Evolutionary conservation across 2,329 filamentous ascomycete species (phyloP).

Genomic region (Colletotrichum orchidophilum): DNA sequence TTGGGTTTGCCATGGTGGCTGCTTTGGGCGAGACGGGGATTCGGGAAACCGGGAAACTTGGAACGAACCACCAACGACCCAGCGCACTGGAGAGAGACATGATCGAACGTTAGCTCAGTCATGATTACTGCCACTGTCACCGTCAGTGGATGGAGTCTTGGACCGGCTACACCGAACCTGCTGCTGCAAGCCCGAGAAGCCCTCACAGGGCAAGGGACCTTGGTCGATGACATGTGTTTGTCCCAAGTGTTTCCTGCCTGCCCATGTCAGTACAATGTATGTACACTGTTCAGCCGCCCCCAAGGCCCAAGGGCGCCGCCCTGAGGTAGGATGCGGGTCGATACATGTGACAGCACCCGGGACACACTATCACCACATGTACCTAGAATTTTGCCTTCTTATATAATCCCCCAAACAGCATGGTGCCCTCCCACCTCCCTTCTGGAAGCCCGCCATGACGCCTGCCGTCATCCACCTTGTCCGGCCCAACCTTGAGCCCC

Average conservation of each 20-base stretch:
- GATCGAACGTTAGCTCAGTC: background rate
- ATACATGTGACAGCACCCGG: background rate
- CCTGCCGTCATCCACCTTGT: constrained; percentile 23
- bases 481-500: background rate
- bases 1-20: background rate
- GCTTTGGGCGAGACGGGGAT: background rate
- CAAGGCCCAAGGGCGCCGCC: no score
- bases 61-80: constrained; percentile 16
- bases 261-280: background rate
- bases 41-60: constrained; percentile 15
- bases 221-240: constrained; percentile 31
- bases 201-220: constrained; percentile 6
- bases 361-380: background rate
- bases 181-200: background rate
- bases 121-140: background rate
- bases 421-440: background rate
- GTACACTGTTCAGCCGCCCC: background rate
- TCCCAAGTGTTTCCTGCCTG: constrained; percentile 7
- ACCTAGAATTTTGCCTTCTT: background rate
- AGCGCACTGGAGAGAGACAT: background rate
- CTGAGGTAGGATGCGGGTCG: background rate
- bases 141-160: background rate
- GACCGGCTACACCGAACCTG: constrained; percentile 9
- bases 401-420: background rate
- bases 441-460: constrained; percentile 13